phyloP scores from a whole-genome alignment of 306 rosid species.

The Coriaria nepalensis region DNA sequence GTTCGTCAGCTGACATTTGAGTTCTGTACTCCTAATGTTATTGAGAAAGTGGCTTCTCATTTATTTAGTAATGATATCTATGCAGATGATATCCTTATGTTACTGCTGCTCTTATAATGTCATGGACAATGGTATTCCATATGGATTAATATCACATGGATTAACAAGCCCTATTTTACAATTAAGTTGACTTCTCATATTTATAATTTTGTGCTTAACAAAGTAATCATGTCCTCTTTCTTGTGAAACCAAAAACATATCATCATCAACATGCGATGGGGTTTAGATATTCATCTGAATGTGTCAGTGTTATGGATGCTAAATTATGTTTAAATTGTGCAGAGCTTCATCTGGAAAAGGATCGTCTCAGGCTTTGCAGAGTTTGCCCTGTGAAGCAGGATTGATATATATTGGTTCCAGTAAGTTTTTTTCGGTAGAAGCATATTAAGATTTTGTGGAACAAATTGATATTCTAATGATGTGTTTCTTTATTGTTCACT shows the following conservation, averaged over 20 bases:
- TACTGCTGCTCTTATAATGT: no score
- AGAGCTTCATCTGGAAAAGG: slow-evolving; percentile 82
- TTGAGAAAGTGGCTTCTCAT: background rate
- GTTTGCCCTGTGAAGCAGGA: slow-evolving; percentile 54
- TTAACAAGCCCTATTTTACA: no score
- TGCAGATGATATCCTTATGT: no score
- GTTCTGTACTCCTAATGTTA: no score
- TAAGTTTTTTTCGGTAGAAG: slow-evolving; percentile 27
- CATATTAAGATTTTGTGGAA: slow-evolving; percentile 11
- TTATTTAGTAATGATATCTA: no score
- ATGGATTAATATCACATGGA: no score
- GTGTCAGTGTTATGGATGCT: slow-evolving; percentile 9
- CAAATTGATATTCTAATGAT: slow-evolving; percentile 1
- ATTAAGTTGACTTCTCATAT: no score
- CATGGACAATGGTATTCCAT: no score
- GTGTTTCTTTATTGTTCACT: slow-evolving; percentile 4
- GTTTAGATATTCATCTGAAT: slow-evolving; percentile 8
- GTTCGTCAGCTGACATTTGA: background rate
- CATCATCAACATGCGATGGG: no score
- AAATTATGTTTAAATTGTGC: slow-evolving; percentile 14
- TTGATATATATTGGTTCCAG: slow-evolving; percentile 43
- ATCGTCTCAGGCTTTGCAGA: slow-evolving; percentile 66
- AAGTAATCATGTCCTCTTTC: no score
- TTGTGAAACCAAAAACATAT: no score
- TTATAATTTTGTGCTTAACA: no score